Conservation (phyloP, 2,329 filamentous ascomycete genomes). For the Sporothrix pallida region DNA sequence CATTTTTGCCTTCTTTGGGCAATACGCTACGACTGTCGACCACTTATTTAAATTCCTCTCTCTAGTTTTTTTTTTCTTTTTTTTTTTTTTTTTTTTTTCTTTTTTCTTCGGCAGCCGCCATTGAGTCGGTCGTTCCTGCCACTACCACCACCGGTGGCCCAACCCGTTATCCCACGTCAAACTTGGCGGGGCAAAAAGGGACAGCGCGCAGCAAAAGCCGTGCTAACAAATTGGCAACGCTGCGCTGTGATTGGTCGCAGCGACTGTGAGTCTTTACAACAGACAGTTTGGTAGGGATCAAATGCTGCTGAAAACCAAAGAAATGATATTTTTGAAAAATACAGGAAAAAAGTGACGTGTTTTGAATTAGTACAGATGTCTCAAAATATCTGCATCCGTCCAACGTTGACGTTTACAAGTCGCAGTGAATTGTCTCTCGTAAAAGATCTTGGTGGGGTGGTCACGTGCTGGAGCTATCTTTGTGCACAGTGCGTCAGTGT, state of each 20-base stretch:
- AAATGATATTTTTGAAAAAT: too few species aligned
- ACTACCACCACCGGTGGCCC: neutral
- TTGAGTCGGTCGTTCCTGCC: constrained; percentile 22
- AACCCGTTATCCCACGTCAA: constrained; percentile 20
- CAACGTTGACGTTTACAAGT: neutral
- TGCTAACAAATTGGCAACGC: constrained; percentile 7
- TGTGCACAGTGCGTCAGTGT: constrained; percentile 22
- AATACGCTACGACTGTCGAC: neutral
- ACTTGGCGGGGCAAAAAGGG: constrained; percentile 1
- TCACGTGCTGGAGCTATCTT: constrained; percentile 19
- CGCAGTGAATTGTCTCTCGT: neutral
- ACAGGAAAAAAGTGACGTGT: too few species aligned
- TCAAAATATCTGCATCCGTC: neutral
- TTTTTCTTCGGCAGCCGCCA: neutral
- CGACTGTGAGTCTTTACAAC: neutral
- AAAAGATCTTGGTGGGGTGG: neutral
- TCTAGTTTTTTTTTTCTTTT: constrained; percentile 20
- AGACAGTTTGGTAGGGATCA: too few species aligned
- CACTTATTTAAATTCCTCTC: constrained; percentile 6
- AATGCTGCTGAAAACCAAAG: too few species aligned
- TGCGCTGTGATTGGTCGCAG: neutral
- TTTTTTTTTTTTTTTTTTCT: constrained; percentile 15
- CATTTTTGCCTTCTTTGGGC: constrained; percentile 11
- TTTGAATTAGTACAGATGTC: neutral
- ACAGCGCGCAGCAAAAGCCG: constrained; percentile 8